Evolutionary conservation across 352 stramenopile species (phyloP), one percentile per base, ranked within the genome.

Genomic region (Phytophthora syringae): DNA sequence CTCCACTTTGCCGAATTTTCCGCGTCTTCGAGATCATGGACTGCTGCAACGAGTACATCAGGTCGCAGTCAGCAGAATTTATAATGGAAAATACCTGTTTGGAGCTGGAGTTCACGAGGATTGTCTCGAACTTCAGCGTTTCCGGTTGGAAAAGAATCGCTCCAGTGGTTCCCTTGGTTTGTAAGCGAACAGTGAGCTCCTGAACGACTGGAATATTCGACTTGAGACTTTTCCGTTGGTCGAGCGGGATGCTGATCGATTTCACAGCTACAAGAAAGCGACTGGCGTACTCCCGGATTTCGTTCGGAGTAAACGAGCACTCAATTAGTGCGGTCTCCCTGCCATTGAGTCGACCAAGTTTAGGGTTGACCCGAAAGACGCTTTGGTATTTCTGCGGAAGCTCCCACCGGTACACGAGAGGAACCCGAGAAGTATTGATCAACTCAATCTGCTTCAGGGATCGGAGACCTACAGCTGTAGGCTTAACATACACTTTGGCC

Each of bases 401-500:
- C 6, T 90, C 76, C 76, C 82, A 94, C n/a, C 78, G 76, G 65
- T 87, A 97, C 32, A 96, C 85, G 10, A 97, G 80, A 15, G 92
- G 92, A 37, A 98, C 80, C 4, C 92, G 82, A 27, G 90, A 96
- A 10, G 59, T 71, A 59, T 98, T 98, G 3, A 82, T 45, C 21
- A 97, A 63, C 16, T 77, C 58, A 16, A 97, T 68, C 0, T 71
- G 62, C 1, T 80, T 74, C 7, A 71, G 44, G 4, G 88, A 93
- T 18, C 75, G 44, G 15, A 98, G 69, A 13, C 90, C 89, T 6
- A 97, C 53, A 5, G 83, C 82, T 0, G 91, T 97, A 0, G 92
- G 90, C 52, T 95, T 95, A 47, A 98, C 73, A 52, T 87, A 96
- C 1, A 97, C 48, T 39, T 78, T 78, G 1, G 62, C 65, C 2